Evolutionary conservation across 805 yeast genomes (phyloP), one percentile per base, ranked within the genome.

Genomic region (Spathaspora sp.): DNA sequence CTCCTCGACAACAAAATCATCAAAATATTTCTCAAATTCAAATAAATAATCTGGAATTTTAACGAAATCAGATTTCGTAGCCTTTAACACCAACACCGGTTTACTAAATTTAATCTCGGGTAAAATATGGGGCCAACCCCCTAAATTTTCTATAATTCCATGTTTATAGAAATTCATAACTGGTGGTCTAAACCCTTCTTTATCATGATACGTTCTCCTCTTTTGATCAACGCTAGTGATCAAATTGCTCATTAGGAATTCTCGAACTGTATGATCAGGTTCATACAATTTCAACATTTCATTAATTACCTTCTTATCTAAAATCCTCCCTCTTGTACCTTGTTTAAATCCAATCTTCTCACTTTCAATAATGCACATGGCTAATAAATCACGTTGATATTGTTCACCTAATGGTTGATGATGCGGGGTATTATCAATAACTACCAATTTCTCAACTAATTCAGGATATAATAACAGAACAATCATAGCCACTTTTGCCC

Each of bases 401-500:
- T 60, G 64, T 10, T 54, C 44, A 42, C 67, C 76, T 26, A 79
- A 64, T 14, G 66, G 61, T 20, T 68, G 67, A 47, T 62, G 62
- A 4, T 56, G 66, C 8, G 84, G 84, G 6, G 78, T 65, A 58
- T 78, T 79, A 52, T 78, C 84, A 2, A 82, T 69, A 3, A 81
- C 75, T 0, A 81, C 67, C 31, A 81, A 57, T 51, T 69, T 73
- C 5, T 67, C 59, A 0, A 79, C 67, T 32, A 66, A 51, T 3
- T 69, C 72, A 1, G 81, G 81, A 44, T 67, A 55, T 52, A 61
- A 58, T 32, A 83, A 59, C 0, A 79, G 65, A 1, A 73, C 70
- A 46, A 75, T 50, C 77, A 83, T 74, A 0, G 80, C 80, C 1
- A 78, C 74, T 58, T 81, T 82, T 3, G 84, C 86, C 1, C 88